Percentiles rank a stretch among this genome's conserved stretches.
Conservation (phyloP, 805 yeast species). For the Zygotorulaspora danielsina region DNA sequence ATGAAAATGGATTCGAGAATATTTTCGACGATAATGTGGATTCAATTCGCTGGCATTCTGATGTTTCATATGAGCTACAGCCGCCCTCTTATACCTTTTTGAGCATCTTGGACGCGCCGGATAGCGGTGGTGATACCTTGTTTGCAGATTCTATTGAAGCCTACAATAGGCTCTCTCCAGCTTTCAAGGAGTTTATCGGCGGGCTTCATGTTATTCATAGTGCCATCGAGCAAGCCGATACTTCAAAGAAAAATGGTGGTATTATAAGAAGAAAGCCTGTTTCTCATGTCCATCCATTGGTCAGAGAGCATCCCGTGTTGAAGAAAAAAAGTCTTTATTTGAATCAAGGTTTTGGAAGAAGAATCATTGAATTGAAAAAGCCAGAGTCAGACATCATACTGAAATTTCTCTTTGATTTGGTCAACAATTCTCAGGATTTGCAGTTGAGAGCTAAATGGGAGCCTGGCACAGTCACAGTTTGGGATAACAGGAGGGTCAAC, state of each 20-base stretch:
- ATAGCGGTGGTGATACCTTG: conserved; percentile 71
- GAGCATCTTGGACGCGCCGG: conserved; percentile 55
- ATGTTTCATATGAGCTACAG: conserved; percentile 67
- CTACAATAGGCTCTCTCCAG: conserved; percentile 64
- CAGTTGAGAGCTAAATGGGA: conserved; percentile 71
- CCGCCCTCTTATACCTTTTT: conserved; percentile 71
- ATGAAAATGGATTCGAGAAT: conserved; percentile 33
- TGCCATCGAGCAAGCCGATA: conserved; percentile 63
- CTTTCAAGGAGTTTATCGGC: conserved; percentile 51
- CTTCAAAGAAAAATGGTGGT: conserved; percentile 52
- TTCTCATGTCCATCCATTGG: conserved; percentile 55
- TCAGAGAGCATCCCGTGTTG: conserved; percentile 72
- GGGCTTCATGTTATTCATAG: conserved; percentile 68
- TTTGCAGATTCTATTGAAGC: conserved; percentile 71
- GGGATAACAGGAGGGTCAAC: conserved; percentile 72
- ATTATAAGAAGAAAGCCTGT: conserved; percentile 63
- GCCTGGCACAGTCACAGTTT: conserved; percentile 62
- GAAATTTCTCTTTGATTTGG: conserved; percentile 50
- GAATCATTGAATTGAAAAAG: conserved; percentile 65
- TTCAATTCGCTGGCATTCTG: conserved; percentile 58
- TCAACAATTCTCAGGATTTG: conserved; percentile 52
- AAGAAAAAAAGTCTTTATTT: conserved; percentile 55
- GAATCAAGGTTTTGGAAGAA: conserved; percentile 58
- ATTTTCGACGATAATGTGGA: conserved; percentile 25
- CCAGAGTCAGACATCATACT: conserved; percentile 65